These are phyloP conservation scores for Miscanthus sacchariflorus DNA, from an alignment of 202 grass and related monocot species.

Conservation along the genomic window DNA sequence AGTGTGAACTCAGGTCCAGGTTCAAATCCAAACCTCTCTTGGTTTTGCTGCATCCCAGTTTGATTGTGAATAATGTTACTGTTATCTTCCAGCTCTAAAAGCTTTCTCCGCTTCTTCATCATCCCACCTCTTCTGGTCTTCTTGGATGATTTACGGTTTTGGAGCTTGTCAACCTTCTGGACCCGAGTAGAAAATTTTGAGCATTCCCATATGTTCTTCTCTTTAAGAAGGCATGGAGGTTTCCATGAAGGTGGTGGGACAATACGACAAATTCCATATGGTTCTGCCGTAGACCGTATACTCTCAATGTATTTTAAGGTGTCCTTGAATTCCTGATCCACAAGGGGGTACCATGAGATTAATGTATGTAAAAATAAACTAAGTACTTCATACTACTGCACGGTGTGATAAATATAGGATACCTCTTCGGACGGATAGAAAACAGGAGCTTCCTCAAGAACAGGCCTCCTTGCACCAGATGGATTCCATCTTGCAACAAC, in stretches of 20 bases:
- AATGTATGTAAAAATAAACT: not conserved
- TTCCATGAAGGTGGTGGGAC: constrained; percentile 92
- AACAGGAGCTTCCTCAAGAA: constrained; percentile 86
- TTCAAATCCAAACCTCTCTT: constrained; percentile 93
- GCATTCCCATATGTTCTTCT: constrained; percentile 69
- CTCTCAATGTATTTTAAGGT: constrained; percentile 88
- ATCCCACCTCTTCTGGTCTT: constrained; percentile 59
- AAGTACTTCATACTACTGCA: constrained; percentile 10
- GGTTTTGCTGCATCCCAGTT: constrained; percentile 48
- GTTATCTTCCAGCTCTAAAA: constrained; percentile 53
- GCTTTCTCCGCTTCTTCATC: constrained; percentile 81
- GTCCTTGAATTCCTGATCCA: constrained; percentile 80
- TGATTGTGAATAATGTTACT: constrained; percentile 20
- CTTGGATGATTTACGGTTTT: constrained; percentile 80
- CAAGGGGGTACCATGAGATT: constrained; percentile 29
- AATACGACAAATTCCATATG: constrained; percentile 92
- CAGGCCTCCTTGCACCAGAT: constrained; percentile 64
- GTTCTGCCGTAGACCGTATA: constrained; percentile 69
- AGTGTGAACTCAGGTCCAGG: constrained; percentile 88
- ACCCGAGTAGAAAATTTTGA: constrained; percentile 82
- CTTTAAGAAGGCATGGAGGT: constrained; percentile 84
- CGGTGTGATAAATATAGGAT: constrained; percentile 10
- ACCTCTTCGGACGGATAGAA: constrained; percentile 95
- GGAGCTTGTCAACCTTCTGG: constrained; percentile 90
- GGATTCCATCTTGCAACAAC: constrained; percentile 88